These are phyloP conservation scores for Beverwykella pulmonaria DNA, from an alignment of 495 filamentous ascomycete genomes.

Conservation along the genomic window DNA sequence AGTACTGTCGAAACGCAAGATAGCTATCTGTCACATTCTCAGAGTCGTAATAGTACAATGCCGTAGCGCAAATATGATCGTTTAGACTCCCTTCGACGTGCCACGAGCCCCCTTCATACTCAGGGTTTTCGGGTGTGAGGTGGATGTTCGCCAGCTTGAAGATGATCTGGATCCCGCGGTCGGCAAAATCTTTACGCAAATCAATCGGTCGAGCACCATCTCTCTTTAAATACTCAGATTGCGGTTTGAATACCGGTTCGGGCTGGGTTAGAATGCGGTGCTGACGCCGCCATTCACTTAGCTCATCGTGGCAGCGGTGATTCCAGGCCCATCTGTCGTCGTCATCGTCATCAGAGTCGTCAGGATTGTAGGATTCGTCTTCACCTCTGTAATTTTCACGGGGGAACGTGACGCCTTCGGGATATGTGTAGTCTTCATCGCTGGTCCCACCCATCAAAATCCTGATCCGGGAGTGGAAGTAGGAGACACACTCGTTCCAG, in stretches of 20 bases:
- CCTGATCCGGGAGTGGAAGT: slow-evolving; percentile 17
- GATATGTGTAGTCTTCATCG: neutral
- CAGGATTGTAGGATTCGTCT: neutral
- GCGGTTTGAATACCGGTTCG: slow-evolving; percentile 12
- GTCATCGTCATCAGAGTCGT: neutral
- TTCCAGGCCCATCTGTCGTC: slow-evolving; percentile 7
- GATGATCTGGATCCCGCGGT: slow-evolving; percentile 59
- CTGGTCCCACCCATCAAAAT: neutral
- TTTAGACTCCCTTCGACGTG: slow-evolving; percentile 25
- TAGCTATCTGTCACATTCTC: slow-evolving; percentile 54
- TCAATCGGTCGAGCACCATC: slow-evolving; percentile 28
- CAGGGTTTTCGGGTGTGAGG: slow-evolving; percentile 59
- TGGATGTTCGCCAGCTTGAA: slow-evolving; percentile 66
- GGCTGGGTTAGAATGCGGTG: neutral
- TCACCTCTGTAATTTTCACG: neutral
- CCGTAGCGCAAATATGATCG: slow-evolving; percentile 36
- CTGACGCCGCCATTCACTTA: neutral
- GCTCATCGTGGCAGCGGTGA: neutral
- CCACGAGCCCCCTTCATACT: slow-evolving; percentile 47
- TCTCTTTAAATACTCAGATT: slow-evolving; percentile 22
- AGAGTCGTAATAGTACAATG: slow-evolving; percentile 53
- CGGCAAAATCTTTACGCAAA: slow-evolving; percentile 40
- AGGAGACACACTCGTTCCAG: slow-evolving; percentile 50
- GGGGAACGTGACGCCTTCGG: neutral
- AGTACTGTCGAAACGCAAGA: slow-evolving; percentile 4